Base-by-base conservation (phyloP, 306 rosid species). In the Quercus dentata region DNA sequence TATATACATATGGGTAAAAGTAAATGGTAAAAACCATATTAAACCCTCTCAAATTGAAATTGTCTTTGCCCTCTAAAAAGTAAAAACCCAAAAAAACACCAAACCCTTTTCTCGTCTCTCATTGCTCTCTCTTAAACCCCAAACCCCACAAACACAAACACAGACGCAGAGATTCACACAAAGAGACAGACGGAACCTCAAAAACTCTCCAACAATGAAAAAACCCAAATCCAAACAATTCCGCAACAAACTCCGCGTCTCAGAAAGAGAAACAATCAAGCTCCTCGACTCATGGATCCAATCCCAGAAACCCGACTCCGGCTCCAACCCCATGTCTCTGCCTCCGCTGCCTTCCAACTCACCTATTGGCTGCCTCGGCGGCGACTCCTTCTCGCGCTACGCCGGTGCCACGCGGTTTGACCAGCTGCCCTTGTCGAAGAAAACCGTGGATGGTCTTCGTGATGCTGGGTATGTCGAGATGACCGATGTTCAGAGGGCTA, bases 401-500 rank as follows among this genome's bases (percentile, higher is more conserved):
- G 87, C 91, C 8, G 97, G 97, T 31, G 91, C 70, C 13, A 80
- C 81, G 3, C 74, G 85, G 35, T 93, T 95, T 78, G 77, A 76
- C 4, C 97, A 95, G 41, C 27, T 93, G 71, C 97, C 97, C 2
- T 71, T 95, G 54, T 95, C 98, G 2, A 74, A 71, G 83, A 89
- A 76, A 27, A 92, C 96, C 38, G 86, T 76, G 83, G 90, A 91
- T 62, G 97, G 79, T 7, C 73, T 95, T 76, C 75, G 80, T 5
- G 80, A 58, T 35, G 28, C 81, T 13, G 87, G 85, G 73, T 93
- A 62, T 78, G 67, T 75, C 5, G 82, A 83, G 41, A 95, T 93
- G 97, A 95, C 97, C 4, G 98, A 95, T 41, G 88, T 95, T 18
- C 98, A 95, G 87, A 88, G 90, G 74, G 97, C 97, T 67, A 85